Evolutionary conservation across 257 asterid genomes (phyloP).

Genomic region (Fraxinus americana): DNA sequence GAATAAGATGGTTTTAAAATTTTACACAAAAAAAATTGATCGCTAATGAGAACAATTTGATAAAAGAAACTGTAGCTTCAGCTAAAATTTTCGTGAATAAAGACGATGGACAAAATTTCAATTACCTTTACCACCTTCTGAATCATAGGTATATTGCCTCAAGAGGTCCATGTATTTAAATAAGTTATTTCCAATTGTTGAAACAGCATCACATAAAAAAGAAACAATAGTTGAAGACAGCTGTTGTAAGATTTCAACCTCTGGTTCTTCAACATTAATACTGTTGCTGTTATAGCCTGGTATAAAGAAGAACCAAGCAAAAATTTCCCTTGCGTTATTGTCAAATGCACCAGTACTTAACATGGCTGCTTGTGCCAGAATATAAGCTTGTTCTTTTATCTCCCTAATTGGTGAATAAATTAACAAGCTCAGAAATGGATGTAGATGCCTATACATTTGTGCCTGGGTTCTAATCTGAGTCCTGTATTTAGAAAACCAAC

Average conservation of each 20-base stretch:
- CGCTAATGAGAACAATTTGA: background rate
- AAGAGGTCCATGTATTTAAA: conserved; percentile 65
- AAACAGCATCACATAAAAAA: conserved; percentile 84
- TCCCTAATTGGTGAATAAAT: conserved; percentile 60
- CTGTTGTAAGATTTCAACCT: conserved; percentile 55
- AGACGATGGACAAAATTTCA: conserved; percentile 14
- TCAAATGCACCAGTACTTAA: conserved; percentile 94
- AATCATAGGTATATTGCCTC: conserved; percentile 45
- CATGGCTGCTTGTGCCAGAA: conserved; percentile 78
- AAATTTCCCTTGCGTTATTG: conserved; percentile 64
- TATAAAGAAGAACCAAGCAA: conserved; percentile 82
- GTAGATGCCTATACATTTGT: conserved; percentile 68
- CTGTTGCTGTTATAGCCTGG: conserved; percentile 57
- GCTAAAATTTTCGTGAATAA: conserved; percentile 12
- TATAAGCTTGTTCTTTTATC: conserved; percentile 72
- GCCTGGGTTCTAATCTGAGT: conserved; percentile 50
- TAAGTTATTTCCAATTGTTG: conserved; percentile 73
- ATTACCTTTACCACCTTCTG: conserved; percentile 60
- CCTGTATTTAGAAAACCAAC: conserved; percentile 47
- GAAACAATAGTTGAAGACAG: conserved; percentile 67
- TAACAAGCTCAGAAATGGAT: conserved; percentile 56
- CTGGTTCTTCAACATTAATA: conserved; percentile 38
- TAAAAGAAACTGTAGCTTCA: conserved; percentile 9
- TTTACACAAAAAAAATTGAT: background rate
- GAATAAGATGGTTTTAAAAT: background rate